Evolutionary conservation across 192 early-diverging fungal species (phyloP).

Genomic region (Lunasporangiospora selenospora): DNA sequence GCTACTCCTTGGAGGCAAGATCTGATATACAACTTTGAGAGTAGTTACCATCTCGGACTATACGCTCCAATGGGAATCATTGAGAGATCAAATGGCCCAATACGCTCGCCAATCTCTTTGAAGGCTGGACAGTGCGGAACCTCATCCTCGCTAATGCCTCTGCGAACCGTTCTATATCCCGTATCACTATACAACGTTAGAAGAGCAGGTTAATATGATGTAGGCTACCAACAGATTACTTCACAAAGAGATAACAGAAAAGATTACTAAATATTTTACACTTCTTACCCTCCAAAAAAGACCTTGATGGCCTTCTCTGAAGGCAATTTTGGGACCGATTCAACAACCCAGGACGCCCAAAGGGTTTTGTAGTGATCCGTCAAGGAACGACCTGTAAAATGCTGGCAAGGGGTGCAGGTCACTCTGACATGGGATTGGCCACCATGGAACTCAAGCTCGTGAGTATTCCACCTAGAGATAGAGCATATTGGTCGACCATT

Average conservation of each 20-base stretch:
- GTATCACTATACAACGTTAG: conserved; percentile 77
- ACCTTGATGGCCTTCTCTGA: conserved; percentile 48
- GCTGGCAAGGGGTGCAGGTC: conserved; percentile 78
- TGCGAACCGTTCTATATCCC: conserved; percentile 72
- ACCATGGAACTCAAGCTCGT: conserved; percentile 34
- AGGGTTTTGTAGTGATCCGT: conserved; percentile 76
- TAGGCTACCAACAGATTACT: no score
- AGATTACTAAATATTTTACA: neutral
- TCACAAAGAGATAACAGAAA: neutral
- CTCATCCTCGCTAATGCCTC: conserved; percentile 48
- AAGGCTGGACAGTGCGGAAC: conserved; percentile 83
- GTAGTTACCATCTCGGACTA: conserved; percentile 61
- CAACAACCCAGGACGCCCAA: conserved; percentile 80
- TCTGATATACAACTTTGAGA: no score
- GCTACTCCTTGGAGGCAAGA: no score
- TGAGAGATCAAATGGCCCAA: conserved; percentile 76
- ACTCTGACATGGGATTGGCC: conserved; percentile 35
- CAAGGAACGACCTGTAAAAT: conserved; percentile 67
- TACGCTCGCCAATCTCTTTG: conserved; percentile 77
- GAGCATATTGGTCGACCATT: no score
- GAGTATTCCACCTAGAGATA: conserved; percentile 20
- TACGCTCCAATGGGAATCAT: conserved; percentile 91
- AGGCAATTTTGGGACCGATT: conserved; percentile 42
- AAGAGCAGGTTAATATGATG: no score
- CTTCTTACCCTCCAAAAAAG: conserved; percentile 64